Base-by-base conservation (phyloP, 2,329 filamentous ascomycete species). In the Alternaria alternata region DNA sequence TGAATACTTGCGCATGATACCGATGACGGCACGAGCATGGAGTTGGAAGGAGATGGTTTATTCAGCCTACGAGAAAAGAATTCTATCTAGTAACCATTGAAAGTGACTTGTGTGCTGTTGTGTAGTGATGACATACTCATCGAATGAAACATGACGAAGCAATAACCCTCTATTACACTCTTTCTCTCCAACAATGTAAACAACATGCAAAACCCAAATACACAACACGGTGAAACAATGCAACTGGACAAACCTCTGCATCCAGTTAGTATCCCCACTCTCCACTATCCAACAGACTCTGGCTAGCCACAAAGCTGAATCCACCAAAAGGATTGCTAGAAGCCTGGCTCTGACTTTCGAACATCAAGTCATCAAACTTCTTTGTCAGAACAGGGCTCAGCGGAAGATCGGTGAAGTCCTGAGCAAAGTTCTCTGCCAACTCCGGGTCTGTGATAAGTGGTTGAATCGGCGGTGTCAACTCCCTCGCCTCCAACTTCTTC, bases 391-490 rank as follows among this genome's bases (percentile, higher is more conserved):
- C 84, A 6, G 93, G 93, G 75, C 91, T 96, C 14, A 98, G 83
- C 4, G 92, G 87, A 64, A 97, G 80, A 56, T 91, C 89, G 0
- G 94, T 99, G 77, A 99, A 99, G 75, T 97, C 93, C n/a, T 85
- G 83, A 0, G 91, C 87, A 80, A 99, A 99, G 81, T 99, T 99
- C 86, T 99, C 96, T 0, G 95, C 95, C 46, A 97, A 84, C 77
- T 96, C 94, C 0, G 95, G 95, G 73, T 99, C 93, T 0, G 95
- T 98, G 74, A 99, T 94, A 72, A 98, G 85, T 16, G 95, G 95
- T 75, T 91, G 88, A 70, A 99, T 98, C 0, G 95, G 95, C 1
- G 95, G 91, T 69, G 92, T 90, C 47, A 97, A 69, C 79, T 97
- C 92, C 36, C 94, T 87, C 28, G 87, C 88, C 63, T 91, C 93